Percentiles rank a stretch among this genome's conserved stretches.
phyloP scores from a whole-genome alignment of 208 protist genomes.

The Trypanosoma brucei region DNA sequence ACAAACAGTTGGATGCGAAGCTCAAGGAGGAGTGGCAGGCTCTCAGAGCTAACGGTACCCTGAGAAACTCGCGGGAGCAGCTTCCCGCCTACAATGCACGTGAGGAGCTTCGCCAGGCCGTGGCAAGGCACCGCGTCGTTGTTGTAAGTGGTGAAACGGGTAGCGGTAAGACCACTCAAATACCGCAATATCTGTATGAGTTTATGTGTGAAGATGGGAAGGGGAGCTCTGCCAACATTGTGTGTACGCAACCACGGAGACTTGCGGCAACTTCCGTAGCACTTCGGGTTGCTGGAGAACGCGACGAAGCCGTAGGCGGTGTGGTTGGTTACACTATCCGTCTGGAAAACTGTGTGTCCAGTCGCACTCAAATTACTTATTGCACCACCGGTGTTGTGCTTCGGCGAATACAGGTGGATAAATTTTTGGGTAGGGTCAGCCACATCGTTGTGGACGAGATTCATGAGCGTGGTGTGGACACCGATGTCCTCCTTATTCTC shows the following conservation, averaged over 20 bases:
- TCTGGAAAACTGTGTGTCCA: constrained; percentile 86
- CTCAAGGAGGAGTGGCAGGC: constrained; percentile 59
- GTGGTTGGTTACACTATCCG: constrained; percentile 92
- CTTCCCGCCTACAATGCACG: constrained; percentile 75
- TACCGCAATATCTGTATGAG: constrained; percentile 95
- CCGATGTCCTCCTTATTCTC: constrained; percentile 93
- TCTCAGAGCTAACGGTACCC: constrained; percentile 42
- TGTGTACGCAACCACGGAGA: constrained; percentile 93
- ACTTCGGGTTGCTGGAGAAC: constrained; percentile 90
- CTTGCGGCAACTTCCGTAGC: constrained; percentile 93
- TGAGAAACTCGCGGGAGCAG: constrained; percentile 40
- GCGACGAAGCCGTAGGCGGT: constrained; percentile 84
- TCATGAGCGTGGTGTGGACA: constrained; percentile 96
- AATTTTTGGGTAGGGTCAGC: constrained; percentile 81
- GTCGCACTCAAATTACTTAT: constrained; percentile 87
- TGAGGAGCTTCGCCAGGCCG: constrained; percentile 50
- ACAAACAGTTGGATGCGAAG: constrained; percentile 30
- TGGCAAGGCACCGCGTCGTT: constrained; percentile 82
- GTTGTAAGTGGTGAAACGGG: constrained; percentile 96
- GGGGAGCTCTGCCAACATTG: constrained; percentile 87
- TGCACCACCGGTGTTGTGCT: constrained; percentile 94
- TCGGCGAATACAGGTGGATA: constrained; percentile 84
- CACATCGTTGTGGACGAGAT: constrained; percentile 95
- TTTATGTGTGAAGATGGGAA: constrained; percentile 83
- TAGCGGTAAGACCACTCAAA: constrained; percentile 97